Base-by-base conservation (phyloP, 805 yeast genomes). In the Maudiozyma serrabonitensis region DNA sequence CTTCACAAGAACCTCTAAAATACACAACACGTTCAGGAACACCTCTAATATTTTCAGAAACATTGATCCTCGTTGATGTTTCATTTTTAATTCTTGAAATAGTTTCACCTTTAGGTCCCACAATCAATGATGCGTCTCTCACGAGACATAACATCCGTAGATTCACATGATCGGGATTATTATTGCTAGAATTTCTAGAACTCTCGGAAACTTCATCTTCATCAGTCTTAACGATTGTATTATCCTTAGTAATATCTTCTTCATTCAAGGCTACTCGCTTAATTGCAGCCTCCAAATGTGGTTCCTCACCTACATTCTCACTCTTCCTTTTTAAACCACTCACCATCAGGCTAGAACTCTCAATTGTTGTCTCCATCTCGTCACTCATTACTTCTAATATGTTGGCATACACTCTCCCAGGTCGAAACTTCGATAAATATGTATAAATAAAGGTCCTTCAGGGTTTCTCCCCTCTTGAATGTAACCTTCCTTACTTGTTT, bases 41-140 rank as follows among this genome's bases (percentile, higher is more conserved):
- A 25, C 82, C 85, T 56, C 78, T 75, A 47, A 82, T 69, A 61
- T 86, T 85, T 49, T 85, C 91, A 56, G 86, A 79, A 13, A 85
- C 87, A 57, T 80, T 79, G 42, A 87, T 74, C 54, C 84, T 73
- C 7, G 86, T 83, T 48, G 73, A 73, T 2, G 91, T 80, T 46
- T 72, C 71, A 11, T 76, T 81, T 56, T 86, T 79, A 48, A 86
- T 75, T 52, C 74, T 81, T 41, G 76, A 73, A 46, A 86, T 84
- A 15, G 75, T 77, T 50, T 82, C 87, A n/a, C 95, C 95, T 49
- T 83, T 84, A 56, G 82, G 82, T 0, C 95, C 95, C 15, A 86
- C 91, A 43, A 86, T 73, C 19, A 76, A 64, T 2, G 86, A 80
- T 1, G 95, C 90, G 59, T 87, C 90, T 56, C 79, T 82, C 15